These are phyloP conservation scores for Choanephora cucurbitarum DNA, from an alignment of 371 early-diverging fungal genomes.

Conservation along the genomic window DNA sequence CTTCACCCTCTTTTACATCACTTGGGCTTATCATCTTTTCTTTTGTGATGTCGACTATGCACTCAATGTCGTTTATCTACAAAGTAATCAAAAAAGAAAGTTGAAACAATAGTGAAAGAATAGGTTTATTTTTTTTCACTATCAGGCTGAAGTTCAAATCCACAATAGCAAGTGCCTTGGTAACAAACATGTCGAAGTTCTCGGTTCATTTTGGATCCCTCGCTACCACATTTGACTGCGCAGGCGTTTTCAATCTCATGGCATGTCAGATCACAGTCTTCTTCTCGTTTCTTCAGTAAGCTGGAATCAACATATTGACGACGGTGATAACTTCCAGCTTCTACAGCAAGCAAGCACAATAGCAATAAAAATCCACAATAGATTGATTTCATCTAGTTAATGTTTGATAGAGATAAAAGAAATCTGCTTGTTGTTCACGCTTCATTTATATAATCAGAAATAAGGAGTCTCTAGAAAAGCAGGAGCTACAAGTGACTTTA, in stretches of 20 bases:
- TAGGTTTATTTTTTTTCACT: too few relatives aligned
- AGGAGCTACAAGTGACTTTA: slow-evolving; percentile 4
- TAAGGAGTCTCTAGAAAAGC: neutral
- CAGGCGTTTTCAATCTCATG: neutral
- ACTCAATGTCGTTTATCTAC: too few relatives aligned
- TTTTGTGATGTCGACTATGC: too few relatives aligned
- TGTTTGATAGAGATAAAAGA: neutral
- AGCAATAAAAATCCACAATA: neutral
- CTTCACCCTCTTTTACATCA: too few relatives aligned
- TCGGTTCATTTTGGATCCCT: neutral
- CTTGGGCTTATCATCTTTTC: too few relatives aligned
- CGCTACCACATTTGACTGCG: neutral
- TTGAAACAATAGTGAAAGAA: too few relatives aligned
- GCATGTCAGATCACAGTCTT: slow-evolving; percentile 15
- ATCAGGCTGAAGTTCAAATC: slow-evolving; percentile 14
- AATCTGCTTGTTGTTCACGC: neutral
- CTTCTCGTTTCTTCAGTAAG: slow-evolving; percentile 4
- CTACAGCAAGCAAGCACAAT: neutral
- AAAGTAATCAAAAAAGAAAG: too few relatives aligned
- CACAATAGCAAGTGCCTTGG: slow-evolving; percentile 15
- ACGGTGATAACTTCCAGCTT: slow-evolving; percentile 18
- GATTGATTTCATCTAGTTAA: neutral
- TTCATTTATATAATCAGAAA: neutral
- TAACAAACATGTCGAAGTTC: slow-evolving; percentile 19
- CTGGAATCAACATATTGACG: neutral